Evolutionary conservation across 805 yeast genomes (phyloP).

Genomic region (Torulaspora franciscae): DNA sequence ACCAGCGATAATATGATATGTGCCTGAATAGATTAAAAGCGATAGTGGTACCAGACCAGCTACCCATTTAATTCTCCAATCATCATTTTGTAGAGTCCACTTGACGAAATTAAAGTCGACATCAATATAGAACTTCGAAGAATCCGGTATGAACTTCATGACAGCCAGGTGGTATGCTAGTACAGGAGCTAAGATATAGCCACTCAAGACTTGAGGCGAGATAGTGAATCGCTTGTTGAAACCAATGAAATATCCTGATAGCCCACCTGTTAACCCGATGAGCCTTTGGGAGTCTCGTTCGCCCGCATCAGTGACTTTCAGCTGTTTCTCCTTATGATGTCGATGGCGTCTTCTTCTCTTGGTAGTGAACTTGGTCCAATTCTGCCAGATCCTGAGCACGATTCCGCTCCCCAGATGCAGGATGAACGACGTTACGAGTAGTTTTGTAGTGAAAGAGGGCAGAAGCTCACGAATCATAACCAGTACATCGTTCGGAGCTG

Average conservation of each 20-base stretch:
- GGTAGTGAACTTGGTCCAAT: slow-evolving; percentile 3
- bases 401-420: slow-evolving; percentile 17
- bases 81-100: slow-evolving; percentile 24
- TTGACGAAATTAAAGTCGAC: slow-evolving; percentile 24
- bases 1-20: slow-evolving; percentile 27
- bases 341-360: slow-evolving; percentile 1
- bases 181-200: slow-evolving; percentile 21
- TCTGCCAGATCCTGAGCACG: slow-evolving; percentile 15
- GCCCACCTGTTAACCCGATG: slow-evolving; percentile 26
- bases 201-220: slow-evolving; percentile 25
- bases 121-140: slow-evolving; percentile 12
- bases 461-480: slow-evolving; percentile 27
- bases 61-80: slow-evolving; percentile 17
- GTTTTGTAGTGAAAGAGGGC: slow-evolving; percentile 20
- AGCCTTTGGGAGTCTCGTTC: slow-evolving; percentile 20
- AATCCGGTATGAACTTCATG: slow-evolving; percentile 22
- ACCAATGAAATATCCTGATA: slow-evolving; percentile 27
- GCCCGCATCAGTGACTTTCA: slow-evolving; percentile 11
- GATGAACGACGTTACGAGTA: slow-evolving; percentile 12
- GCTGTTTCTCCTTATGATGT: slow-evolving; percentile 8
- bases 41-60: slow-evolving; percentile 25
- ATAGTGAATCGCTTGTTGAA: slow-evolving; percentile 15
- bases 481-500: slow-evolving; percentile 26
- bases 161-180: slow-evolving; percentile 21
- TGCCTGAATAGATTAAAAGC: slow-evolving; percentile 20